phyloP scores from a whole-genome alignment of 2,329 filamentous ascomycete species.

The Ascochyta fabae region DNA sequence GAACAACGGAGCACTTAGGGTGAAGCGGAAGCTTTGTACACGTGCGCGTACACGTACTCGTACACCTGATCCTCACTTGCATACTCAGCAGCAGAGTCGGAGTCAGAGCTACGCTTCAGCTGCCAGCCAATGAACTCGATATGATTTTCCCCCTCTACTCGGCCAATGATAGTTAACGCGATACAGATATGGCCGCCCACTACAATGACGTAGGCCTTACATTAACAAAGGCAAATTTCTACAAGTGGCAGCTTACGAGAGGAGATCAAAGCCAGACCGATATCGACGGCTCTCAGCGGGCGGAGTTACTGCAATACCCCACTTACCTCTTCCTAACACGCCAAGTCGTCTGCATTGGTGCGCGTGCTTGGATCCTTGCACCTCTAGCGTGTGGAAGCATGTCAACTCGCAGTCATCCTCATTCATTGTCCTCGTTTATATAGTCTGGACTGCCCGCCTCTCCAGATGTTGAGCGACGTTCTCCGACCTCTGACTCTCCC shows the following conservation, averaged over 20 bases:
- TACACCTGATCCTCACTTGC: not conserved
- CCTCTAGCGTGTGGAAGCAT: conserved; percentile 9
- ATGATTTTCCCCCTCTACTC: too few species aligned
- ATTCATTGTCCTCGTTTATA: conserved; percentile 25
- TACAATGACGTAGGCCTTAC: not conserved
- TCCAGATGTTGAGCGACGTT: conserved; percentile 35
- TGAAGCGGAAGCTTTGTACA: not conserved
- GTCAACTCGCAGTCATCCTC: conserved; percentile 25
- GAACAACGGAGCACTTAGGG: not conserved
- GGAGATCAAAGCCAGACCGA: not conserved
- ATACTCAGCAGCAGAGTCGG: not conserved
- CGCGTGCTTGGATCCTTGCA: not conserved
- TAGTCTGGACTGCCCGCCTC: conserved; percentile 28
- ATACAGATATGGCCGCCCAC: not conserved
- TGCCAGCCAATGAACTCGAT: not conserved
- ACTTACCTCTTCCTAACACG: conserved; percentile 12
- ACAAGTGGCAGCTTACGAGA: not conserved
- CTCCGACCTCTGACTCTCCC: conserved; percentile 17
- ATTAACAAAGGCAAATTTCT: not conserved
- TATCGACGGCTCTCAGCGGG: not conserved
- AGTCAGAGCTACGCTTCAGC: not conserved
- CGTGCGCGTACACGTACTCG: not conserved
- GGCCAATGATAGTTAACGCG: not conserved
- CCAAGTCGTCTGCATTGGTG: conserved; percentile 5
- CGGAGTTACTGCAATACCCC: not conserved